Conservation (phyloP, 2,329 filamentous ascomycete species). For the Neonectria sp. region DNA sequence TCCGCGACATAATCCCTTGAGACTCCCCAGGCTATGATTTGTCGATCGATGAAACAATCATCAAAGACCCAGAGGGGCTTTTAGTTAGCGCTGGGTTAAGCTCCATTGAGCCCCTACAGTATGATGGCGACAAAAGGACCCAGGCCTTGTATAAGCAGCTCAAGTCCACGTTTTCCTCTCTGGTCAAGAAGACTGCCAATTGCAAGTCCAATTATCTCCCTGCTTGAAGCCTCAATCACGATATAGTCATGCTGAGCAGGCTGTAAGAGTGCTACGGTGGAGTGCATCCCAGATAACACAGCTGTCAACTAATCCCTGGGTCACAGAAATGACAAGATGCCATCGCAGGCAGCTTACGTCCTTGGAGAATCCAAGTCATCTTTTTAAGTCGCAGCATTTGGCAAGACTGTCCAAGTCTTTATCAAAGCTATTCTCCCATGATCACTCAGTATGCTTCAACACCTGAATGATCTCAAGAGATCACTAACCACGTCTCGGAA, state of each 20-base stretch:
- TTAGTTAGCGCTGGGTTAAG: not conserved
- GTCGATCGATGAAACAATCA: conserved; percentile 2
- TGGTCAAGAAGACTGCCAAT: not conserved
- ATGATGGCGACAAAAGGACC: not conserved
- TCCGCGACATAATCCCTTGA: not conserved
- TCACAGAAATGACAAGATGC: not conserved
- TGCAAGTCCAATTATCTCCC: not conserved
- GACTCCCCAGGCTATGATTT: conserved; percentile 7
- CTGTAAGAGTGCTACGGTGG: not conserved
- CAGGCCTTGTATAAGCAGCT: not conserved
- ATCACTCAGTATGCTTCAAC: not conserved
- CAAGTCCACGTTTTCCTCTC: not conserved
- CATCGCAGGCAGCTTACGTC: conserved; percentile 5
- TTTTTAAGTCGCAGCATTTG: conserved; percentile 5
- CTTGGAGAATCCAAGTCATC: not conserved
- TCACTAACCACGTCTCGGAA: not conserved
- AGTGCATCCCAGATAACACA: not conserved
- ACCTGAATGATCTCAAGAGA: not conserved
- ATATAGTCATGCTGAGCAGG: not conserved
- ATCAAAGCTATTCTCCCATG: conserved; percentile 5
- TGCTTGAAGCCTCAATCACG: conserved; percentile 5
- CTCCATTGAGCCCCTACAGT: not conserved
- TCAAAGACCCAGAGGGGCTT: not conserved
- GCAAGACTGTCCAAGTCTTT: conserved; percentile 2
- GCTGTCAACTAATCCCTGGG: not conserved